These are phyloP conservation scores for Rhizoclosmatium globosum DNA, from an alignment of 192 early-diverging fungal genomes.

Conservation along the genomic window DNA sequence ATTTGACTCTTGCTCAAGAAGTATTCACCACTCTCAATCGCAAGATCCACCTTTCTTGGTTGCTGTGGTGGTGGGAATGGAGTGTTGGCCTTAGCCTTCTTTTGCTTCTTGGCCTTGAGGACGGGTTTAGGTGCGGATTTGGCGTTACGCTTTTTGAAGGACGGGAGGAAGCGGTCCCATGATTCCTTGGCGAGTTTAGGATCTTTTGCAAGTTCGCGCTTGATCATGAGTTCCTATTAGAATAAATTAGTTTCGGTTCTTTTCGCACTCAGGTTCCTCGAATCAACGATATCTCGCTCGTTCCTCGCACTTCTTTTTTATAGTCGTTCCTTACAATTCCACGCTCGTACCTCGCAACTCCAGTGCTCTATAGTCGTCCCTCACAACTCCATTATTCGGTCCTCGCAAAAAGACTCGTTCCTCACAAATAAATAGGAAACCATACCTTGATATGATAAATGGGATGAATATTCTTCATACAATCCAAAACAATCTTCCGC, in stretches of 20 bases:
- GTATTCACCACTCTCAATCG: slow-evolving; percentile 96
- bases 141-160: slow-evolving; percentile 93
- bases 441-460: slow-evolving; percentile 96
- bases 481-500: slow-evolving; percentile 91
- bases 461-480: slow-evolving; percentile 98
- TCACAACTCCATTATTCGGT: neutral
- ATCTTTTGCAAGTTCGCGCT: slow-evolving; percentile 96
- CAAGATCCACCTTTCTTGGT: slow-evolving; percentile 86
- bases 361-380: no score
- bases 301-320: no score
- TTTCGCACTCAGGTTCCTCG: no score
- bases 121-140: slow-evolving; percentile 93
- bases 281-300: no score
- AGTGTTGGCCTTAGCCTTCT: slow-evolving; percentile 89
- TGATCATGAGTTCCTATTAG: slow-evolving; percentile 94
- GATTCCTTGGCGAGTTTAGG: slow-evolving; percentile 90
- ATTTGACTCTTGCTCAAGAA: slow-evolving; percentile 71
- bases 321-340: no score
- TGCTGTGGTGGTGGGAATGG: slow-evolving; percentile 89
- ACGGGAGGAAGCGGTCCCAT: slow-evolving; percentile 97
- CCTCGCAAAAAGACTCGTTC: neutral
- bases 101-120: slow-evolving; percentile 63
- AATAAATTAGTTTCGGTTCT: neutral
- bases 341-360: no score
- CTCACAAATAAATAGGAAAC: neutral